Evolutionary conservation across 2,329 filamentous ascomycete genomes (phyloP).

Genomic region (Xylaria sp.): DNA sequence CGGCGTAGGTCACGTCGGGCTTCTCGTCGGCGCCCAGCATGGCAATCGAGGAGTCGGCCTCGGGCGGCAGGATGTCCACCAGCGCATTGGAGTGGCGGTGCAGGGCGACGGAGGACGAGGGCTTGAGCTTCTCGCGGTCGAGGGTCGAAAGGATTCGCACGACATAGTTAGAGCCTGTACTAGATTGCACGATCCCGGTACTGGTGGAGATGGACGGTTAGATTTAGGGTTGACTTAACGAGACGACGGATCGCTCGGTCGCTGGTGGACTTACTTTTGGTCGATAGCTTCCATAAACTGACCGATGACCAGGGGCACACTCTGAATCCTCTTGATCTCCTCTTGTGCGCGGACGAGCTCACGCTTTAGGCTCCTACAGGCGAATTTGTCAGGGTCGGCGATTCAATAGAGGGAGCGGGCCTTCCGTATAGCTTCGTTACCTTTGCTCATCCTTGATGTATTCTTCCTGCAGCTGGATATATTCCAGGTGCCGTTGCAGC

Average conservation of each 20-base stretch:
- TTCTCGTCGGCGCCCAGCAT: conserved; percentile 98
- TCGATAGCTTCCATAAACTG: conserved; percentile 99
- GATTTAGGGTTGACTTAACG: conserved; percentile 9
- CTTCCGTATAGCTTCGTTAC: conserved; percentile 44
- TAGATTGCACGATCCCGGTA: conserved; percentile 97
- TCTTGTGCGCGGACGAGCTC: conserved; percentile 97
- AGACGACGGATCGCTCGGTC: conserved; percentile 13
- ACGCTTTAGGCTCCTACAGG: conserved; percentile 82
- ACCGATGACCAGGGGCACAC: conserved; percentile 94
- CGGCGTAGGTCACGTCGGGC: conserved; percentile 96
- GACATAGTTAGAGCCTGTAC: conserved; percentile 97
- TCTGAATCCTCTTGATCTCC: conserved; percentile 99
- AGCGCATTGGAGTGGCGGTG: conserved; percentile 98
- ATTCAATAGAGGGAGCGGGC: not conserved
- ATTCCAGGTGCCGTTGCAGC: conserved; percentile 95
- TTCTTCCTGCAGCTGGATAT: conserved; percentile 97
- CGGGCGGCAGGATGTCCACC: conserved; percentile 97
- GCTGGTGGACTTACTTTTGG: conserved; percentile 73
- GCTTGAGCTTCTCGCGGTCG: conserved; percentile 97
- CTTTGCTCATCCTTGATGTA: conserved; percentile 99
- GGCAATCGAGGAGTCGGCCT: conserved; percentile 97
- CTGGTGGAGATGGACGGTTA: conserved; percentile 50
- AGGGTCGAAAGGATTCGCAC: conserved; percentile 97
- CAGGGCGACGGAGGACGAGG: conserved; percentile 94
- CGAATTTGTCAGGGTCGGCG: conserved; percentile 24